phyloP scores from a whole-genome alignment of 2,329 filamentous ascomycete genomes.

The Metarhizium robertsii region DNA sequence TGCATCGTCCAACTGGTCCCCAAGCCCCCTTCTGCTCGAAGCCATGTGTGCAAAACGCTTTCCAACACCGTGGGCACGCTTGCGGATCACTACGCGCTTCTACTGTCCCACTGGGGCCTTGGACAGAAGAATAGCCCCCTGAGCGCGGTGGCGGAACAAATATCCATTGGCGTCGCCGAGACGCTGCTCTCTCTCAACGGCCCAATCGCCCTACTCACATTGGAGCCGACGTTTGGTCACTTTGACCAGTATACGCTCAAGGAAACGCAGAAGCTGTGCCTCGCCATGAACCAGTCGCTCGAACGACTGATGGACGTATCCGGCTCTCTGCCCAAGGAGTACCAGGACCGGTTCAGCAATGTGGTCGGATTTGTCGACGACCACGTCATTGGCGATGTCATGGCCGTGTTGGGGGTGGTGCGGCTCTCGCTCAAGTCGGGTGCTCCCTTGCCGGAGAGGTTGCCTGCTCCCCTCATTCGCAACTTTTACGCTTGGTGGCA shows the following conservation, averaged over 20 bases:
- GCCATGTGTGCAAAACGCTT: constrained; percentile 32
- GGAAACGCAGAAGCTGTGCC: constrained; percentile 19
- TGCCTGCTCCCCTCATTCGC: constrained; percentile 34
- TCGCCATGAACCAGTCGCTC: constrained; percentile 22
- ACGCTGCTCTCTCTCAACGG: neutral
- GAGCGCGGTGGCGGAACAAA: constrained; percentile 16
- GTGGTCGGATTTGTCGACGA: constrained; percentile 31
- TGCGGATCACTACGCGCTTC: constrained; percentile 35
- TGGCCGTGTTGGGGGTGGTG: constrained; percentile 37
- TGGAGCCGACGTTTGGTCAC: constrained; percentile 18
- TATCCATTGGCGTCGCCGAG: constrained; percentile 20
- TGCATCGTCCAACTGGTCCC: constrained; percentile 36
- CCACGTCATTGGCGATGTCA: constrained; percentile 34
- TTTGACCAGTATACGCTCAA: constrained; percentile 20
- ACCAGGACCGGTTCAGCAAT: constrained; percentile 28
- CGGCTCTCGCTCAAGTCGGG: constrained; percentile 37
- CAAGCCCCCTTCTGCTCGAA: constrained; percentile 33
- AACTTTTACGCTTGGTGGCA: neutral
- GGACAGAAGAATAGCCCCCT: constrained; percentile 20
- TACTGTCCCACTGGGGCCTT: constrained; percentile 28
- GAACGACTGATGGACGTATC: constrained; percentile 20
- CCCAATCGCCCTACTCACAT: constrained; percentile 14
- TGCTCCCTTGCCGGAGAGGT: constrained; percentile 33
- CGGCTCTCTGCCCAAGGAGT: constrained; percentile 25
- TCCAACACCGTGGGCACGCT: constrained; percentile 31